phyloP scores from a whole-genome alignment of 2,329 filamentous ascomycete species.

The Penicillium glabrum region DNA sequence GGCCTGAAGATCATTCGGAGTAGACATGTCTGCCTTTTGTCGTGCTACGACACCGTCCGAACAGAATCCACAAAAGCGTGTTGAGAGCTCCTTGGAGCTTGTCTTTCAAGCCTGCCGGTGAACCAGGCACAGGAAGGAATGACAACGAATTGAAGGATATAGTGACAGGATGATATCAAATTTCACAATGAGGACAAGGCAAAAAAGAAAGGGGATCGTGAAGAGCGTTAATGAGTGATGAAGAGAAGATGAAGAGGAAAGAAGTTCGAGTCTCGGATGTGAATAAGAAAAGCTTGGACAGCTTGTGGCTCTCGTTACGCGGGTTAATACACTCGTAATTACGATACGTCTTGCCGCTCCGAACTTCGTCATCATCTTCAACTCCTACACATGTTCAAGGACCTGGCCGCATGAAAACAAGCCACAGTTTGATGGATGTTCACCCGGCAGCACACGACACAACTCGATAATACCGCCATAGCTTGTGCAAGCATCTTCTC shows the following conservation, averaged over 20 bases:
- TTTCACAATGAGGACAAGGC: background rate
- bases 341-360: background rate
- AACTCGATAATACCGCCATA: background rate
- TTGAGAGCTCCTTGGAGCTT: constrained; percentile 26
- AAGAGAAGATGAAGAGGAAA: constrained; percentile 20
- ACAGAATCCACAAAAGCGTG: constrained; percentile 25
- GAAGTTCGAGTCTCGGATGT: constrained; percentile 12
- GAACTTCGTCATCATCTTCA: background rate
- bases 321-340: background rate
- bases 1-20: constrained; percentile 47
- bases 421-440: background rate
- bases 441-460: background rate
- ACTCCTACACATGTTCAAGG: background rate
- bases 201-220: constrained; percentile 5
- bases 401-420: background rate
- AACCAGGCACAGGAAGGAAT: constrained; percentile 8
- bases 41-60: constrained; percentile 28
- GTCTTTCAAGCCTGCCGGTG: constrained; percentile 28
- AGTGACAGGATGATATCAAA: constrained; percentile 14
- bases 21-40: constrained; percentile 48
- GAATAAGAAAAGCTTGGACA: constrained; percentile 14
- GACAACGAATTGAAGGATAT: constrained; percentile 14
- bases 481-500: background rate
- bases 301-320: constrained; percentile 8
- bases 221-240: constrained; percentile 14